A percentile compares a stretch with the other conserved stretches of the same genome.
phyloP scores from a whole-genome alignment of 2,329 filamentous ascomycete species.

The Elsinoe ampelina region DNA sequence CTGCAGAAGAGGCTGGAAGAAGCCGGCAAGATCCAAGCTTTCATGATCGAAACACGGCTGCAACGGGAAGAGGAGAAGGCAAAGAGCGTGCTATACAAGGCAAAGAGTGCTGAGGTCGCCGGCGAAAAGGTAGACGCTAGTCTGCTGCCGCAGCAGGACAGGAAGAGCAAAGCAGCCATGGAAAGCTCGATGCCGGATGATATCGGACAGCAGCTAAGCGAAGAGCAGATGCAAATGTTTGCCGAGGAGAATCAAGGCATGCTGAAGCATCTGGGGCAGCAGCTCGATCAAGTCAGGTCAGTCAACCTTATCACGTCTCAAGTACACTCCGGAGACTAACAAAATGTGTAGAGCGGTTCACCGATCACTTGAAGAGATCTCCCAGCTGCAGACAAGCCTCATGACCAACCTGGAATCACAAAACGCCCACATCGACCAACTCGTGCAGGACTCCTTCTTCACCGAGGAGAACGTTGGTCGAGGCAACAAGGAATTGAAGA shows the following conservation, averaged over 20 bases:
- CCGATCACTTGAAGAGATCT: slow-evolving; percentile 83
- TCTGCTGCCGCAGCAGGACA: slow-evolving; percentile 5
- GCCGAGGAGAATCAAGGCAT: slow-evolving; percentile 88
- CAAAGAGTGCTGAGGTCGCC: slow-evolving; percentile 29
- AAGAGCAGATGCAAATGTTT: slow-evolving; percentile 86
- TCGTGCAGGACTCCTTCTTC: slow-evolving; percentile 71
- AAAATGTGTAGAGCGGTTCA: slow-evolving; percentile 60
- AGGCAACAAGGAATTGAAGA: slow-evolving; percentile 85
- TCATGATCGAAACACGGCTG: slow-evolving; percentile 87
- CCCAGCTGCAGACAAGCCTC: slow-evolving; percentile 81
- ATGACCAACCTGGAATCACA: slow-evolving; percentile 79
- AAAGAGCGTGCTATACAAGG: slow-evolving; percentile 72
- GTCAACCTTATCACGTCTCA: slow-evolving; percentile 30
- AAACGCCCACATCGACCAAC: slow-evolving; percentile 77
- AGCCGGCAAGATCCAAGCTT: slow-evolving; percentile 68
- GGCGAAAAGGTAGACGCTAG: neutral
- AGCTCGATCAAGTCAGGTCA: slow-evolving; percentile 87
- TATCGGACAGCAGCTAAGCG: slow-evolving; percentile 20
- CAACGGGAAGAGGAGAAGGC: slow-evolving; percentile 81
- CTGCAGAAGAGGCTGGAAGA: slow-evolving; percentile 65
- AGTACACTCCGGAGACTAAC: neutral
- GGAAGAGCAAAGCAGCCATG: slow-evolving; percentile 2
- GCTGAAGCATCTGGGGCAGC: slow-evolving; percentile 86
- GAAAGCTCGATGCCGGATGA: neutral
- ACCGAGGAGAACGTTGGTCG: slow-evolving; percentile 80